Conservation (phyloP, 257 asterid species). For the Scutellaria barbata region DNA sequence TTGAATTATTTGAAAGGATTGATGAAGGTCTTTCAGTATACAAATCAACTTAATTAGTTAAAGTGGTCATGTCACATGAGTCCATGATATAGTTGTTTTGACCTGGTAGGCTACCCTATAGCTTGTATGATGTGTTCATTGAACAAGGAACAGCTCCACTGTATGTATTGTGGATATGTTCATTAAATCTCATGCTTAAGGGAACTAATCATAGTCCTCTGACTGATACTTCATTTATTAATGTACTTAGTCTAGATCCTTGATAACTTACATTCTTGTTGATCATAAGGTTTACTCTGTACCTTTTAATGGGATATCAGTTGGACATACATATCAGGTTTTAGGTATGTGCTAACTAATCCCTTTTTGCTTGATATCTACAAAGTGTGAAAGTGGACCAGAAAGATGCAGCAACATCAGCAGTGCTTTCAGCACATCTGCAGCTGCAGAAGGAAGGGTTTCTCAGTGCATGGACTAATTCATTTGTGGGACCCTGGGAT, state of each 20-base stretch:
- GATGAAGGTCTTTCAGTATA: slow-evolving; percentile 1
- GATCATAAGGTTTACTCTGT: slow-evolving; percentile 18
- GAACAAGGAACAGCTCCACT: slow-evolving; percentile 14
- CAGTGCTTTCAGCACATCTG: slow-evolving; percentile 82
- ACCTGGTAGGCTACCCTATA: background rate
- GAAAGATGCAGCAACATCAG: slow-evolving; percentile 74
- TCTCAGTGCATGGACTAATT: slow-evolving; percentile 96
- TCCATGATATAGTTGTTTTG: slow-evolving; percentile 2
- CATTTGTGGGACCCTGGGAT: slow-evolving; percentile 99
- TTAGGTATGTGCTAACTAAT: slow-evolving; percentile 28
- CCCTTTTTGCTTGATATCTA: slow-evolving; percentile 40
- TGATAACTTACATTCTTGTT: slow-evolving; percentile 2
- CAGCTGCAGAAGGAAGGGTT: slow-evolving; percentile 93
- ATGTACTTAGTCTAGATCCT: slow-evolving; percentile 19
- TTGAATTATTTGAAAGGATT: slow-evolving; percentile 27
- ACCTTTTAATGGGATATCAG: slow-evolving; percentile 18
- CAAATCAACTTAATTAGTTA: slow-evolving; percentile 15
- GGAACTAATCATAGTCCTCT: slow-evolving; percentile 3
- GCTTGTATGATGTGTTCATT: slow-evolving; percentile 1
- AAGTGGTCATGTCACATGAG: slow-evolving; percentile 5
- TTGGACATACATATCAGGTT: slow-evolving; percentile 1
- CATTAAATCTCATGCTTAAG: slow-evolving; percentile 9
- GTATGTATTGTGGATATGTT: slow-evolving; percentile 8
- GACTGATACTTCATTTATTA: slow-evolving; percentile 4
- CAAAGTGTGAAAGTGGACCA: slow-evolving; percentile 68